Base-by-base conservation (phyloP, 108 stramenopile genomes). In the Chaetoceros tenuissimus region DNA sequence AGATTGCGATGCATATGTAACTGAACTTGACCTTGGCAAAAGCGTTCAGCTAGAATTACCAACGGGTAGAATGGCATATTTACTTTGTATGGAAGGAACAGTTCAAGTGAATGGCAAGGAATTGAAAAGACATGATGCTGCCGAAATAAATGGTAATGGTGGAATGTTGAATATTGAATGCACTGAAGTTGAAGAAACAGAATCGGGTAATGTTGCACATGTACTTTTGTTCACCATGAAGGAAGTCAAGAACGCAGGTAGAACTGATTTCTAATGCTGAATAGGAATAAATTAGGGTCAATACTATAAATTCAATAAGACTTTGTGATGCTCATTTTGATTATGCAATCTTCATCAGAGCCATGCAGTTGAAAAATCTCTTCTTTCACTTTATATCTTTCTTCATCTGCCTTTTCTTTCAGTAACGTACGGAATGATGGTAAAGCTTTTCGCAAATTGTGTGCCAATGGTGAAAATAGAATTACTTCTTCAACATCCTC, bases 21-120 rank as follows among this genome's bases (percentile, higher is more conserved):
- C 77, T 23, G 84, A 86, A 51, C 48, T 92, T 28, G 82, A 81
- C 24, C n/a, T 66, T 27, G 66, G 55, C 26, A 50, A 72, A 51
- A 55, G 29, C n/a, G 27, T 72, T 7, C 28, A 46, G 16, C 25
- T 77, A 24, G 34, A 68, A n/a, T 2, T 84, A 7, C 13, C 43
- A 10, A 28, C 31, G 1, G 58, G 69, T 50, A 74, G 90, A 24
- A 80, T 82, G 70, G 85, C 80, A 16, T 92, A 92, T 46, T 26
- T 87, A 1, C 62, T 92, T 29, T 80, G 82, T 55, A 51, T 92
- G 8, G 90, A 87, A 56, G 90, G 90, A 21, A 50, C 48, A 1
- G 53, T 80, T 3, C 64, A 75, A 19, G 59, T 82, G 31, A 68
- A 72, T 58, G 66, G 73, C 16, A 45, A 74, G 29, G 28, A 49